Conservation (phyloP, 495 filamentous ascomycete species). For the Neurospora terricola region DNA sequence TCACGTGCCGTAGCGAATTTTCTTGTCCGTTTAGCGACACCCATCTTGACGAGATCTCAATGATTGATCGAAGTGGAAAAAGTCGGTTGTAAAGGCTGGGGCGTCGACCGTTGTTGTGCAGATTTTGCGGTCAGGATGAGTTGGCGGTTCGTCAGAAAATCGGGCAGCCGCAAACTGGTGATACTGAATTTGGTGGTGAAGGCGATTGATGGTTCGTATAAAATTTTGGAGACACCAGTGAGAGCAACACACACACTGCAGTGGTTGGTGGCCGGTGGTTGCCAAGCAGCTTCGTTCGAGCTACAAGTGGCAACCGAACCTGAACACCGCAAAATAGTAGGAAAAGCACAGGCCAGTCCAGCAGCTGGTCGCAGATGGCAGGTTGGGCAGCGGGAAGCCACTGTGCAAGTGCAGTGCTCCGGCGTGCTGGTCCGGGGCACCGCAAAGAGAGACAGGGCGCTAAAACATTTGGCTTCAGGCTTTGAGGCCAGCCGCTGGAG, state of each 20-base stretch:
- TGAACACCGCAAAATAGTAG: not conserved
- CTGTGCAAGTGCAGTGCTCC: not conserved
- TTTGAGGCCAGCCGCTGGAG: not conserved
- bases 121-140: not conserved
- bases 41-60: conserved; percentile 13
- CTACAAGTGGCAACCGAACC: not conserved
- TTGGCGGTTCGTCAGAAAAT: not conserved
- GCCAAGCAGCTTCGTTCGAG: not conserved
- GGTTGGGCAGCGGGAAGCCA: not conserved
- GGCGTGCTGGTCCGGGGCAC: not conserved
- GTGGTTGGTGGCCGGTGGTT: not conserved
- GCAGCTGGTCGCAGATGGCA: not conserved
- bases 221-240: not conserved
- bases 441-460: not conserved
- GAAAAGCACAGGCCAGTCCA: not conserved
- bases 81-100: not conserved
- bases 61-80: not conserved
- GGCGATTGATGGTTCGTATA: not conserved
- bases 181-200: not conserved
- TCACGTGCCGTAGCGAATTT: conserved; percentile 23
- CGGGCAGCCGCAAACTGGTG: not conserved
- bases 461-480: not conserved
- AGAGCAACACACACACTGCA: not conserved
- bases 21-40: conserved; percentile 23
- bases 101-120: not conserved